These are phyloP conservation scores for Gilbertella persicaria DNA, from an alignment of 371 early-diverging fungal genomes.

Conservation along the genomic window DNA sequence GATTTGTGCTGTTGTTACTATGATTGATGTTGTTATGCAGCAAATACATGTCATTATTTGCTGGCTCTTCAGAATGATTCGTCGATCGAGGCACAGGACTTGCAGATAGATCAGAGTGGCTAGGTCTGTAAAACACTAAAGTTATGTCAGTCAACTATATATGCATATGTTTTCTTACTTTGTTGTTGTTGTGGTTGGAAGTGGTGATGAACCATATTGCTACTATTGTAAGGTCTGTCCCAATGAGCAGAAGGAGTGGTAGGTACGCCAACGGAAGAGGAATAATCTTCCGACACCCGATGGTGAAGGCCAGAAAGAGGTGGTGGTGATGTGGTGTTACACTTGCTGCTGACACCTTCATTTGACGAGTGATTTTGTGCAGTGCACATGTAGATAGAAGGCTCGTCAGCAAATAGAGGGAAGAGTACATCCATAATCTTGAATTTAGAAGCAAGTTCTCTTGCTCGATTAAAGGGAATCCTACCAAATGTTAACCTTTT, in stretches of 20 bases:
- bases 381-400: constrained; percentile 34
- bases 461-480: constrained; percentile 73
- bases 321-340: constrained; percentile 10
- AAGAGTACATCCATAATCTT: constrained; percentile 70
- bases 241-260: constrained; percentile 4
- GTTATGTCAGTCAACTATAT: background rate
- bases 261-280: background rate
- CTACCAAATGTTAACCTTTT: constrained; percentile 15
- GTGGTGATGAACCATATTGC: background rate
- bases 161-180: background rate
- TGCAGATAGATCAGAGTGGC: background rate
- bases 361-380: background rate
- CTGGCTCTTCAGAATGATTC: background rate
- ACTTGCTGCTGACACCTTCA: constrained; percentile 10
- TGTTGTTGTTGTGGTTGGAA: background rate
- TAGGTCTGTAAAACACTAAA: constrained; percentile 7
- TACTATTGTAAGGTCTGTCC: constrained; percentile 3
- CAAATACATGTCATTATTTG: constrained; percentile 2
- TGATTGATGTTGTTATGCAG: background rate
- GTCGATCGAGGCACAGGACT: constrained; percentile 7
- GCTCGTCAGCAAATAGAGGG: constrained; percentile 78
- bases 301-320: constrained; percentile 4
- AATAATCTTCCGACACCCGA: background rate
- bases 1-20: background rate
- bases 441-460: constrained; percentile 68